Conservation (phyloP, 768 basidiomycete genomes). For the Lentinula sp. region DNA sequence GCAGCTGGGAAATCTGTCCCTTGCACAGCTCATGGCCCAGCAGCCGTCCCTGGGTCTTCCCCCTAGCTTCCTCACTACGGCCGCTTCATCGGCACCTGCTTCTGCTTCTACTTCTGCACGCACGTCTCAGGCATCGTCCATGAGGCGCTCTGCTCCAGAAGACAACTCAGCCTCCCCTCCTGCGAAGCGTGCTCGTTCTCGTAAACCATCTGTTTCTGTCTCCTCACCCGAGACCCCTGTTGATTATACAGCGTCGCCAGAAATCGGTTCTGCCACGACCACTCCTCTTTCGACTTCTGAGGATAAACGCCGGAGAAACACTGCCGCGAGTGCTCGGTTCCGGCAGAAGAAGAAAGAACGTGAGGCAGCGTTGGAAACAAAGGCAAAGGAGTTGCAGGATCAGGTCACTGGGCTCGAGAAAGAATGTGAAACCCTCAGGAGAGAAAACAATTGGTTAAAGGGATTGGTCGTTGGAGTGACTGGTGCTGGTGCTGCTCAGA, state of each 20-base stretch:
- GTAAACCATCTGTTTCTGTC: slow-evolving; percentile 37
- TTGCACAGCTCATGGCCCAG: slow-evolving; percentile 67
- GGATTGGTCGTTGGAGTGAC: slow-evolving; percentile 87
- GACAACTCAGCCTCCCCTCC: slow-evolving; percentile 27
- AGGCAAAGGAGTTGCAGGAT: slow-evolving; percentile 80
- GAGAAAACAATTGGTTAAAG: slow-evolving; percentile 92
- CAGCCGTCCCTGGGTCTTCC: slow-evolving; percentile 1
- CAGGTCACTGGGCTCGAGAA: slow-evolving; percentile 80
- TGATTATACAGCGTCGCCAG: slow-evolving; percentile 14
- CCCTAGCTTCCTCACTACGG: neutral
- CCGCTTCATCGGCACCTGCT: slow-evolving; percentile 16
- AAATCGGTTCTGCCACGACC: neutral
- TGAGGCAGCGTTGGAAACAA: slow-evolving; percentile 81
- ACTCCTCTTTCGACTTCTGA: slow-evolving; percentile 52
- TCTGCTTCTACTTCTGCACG: slow-evolving; percentile 11
- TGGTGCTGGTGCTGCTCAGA: slow-evolving; percentile 39
- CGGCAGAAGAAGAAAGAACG: slow-evolving; percentile 95
- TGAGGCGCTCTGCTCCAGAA: slow-evolving; percentile 13
- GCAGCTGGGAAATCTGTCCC: slow-evolving; percentile 36
- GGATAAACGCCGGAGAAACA: slow-evolving; percentile 92
- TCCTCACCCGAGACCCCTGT: slow-evolving; percentile 21
- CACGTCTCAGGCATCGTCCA: slow-evolving; percentile 3
- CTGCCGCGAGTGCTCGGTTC: slow-evolving; percentile 90
- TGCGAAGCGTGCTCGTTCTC: slow-evolving; percentile 52
- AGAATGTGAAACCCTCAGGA: slow-evolving; percentile 82